Evolutionary conservation across 73 alveolate species (phyloP).

Genomic region (Paramecium tetraurelia): DNA sequence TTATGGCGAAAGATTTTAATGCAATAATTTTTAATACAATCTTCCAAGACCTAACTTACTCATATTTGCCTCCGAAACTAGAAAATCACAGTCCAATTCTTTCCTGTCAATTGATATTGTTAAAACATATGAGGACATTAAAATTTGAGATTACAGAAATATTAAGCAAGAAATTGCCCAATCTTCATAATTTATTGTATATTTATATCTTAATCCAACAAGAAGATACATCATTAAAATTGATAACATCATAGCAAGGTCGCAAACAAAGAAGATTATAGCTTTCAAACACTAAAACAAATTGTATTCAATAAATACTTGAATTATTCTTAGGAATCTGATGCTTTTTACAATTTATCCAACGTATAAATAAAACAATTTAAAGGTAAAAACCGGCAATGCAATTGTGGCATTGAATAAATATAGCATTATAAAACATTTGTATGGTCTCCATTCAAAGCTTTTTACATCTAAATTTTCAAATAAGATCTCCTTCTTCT

Average conservation of each 20-base stretch:
- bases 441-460: constrained; percentile 24
- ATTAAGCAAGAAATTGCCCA: constrained; percentile 45
- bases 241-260: constrained; percentile 14
- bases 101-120: not conserved
- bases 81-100: not conserved
- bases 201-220: not conserved
- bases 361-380: not conserved
- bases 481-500: not conserved
- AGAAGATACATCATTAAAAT: constrained; percentile 2
- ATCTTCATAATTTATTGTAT: constrained; percentile 22
- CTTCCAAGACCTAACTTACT: constrained; percentile 44
- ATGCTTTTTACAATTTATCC: not conserved
- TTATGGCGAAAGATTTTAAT: not conserved
- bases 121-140: constrained; percentile 23
- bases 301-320: not conserved
- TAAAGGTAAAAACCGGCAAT: not conserved
- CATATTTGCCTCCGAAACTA: not conserved
- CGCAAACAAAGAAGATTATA: not conserved
- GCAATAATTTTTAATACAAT: not conserved
- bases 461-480: not conserved
- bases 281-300: not conserved
- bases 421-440: not conserved
- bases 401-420: constrained; percentile 45
- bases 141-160: constrained; percentile 16
- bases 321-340: not conserved